phyloP scores from a whole-genome alignment of 2,329 filamentous ascomycete species.

The Zymoseptoria tritici region DNA sequence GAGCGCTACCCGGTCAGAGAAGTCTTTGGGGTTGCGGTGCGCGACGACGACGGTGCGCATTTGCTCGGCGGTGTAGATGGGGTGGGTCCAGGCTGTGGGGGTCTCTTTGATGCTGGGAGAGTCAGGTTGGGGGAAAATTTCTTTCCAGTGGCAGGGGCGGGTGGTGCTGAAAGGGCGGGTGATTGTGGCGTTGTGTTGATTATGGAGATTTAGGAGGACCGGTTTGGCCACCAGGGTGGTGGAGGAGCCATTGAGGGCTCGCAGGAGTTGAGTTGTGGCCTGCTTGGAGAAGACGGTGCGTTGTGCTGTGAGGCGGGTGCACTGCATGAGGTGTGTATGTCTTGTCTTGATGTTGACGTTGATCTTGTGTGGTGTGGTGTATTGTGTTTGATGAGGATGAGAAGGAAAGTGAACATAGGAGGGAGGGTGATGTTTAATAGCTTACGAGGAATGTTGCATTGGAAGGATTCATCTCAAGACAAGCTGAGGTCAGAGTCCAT shows the following conservation, averaged over 20 bases:
- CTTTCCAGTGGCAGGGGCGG: slow-evolving; percentile 24
- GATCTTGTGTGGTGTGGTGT: background rate
- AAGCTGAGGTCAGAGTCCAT: background rate
- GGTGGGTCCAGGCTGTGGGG: slow-evolving; percentile 43
- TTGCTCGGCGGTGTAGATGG: slow-evolving; percentile 64
- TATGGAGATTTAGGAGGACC: slow-evolving; percentile 28
- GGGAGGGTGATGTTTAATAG: background rate
- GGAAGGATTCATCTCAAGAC: background rate
- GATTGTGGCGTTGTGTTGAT: slow-evolving; percentile 11
- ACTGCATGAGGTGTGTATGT: slow-evolving; percentile 16
- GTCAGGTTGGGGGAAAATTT: slow-evolving; percentile 43
- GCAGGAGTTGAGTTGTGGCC: slow-evolving; percentile 32
- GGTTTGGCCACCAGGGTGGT: slow-evolving; percentile 25
- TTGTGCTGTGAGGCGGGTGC: slow-evolving; percentile 18
- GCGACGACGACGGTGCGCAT: slow-evolving; percentile 68
- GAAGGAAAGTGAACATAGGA: background rate
- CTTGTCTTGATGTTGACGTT: background rate
- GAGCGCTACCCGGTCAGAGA: slow-evolving; percentile 73
- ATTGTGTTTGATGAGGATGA: background rate
- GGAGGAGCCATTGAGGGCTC: slow-evolving; percentile 29
- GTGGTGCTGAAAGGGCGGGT: slow-evolving; percentile 37
- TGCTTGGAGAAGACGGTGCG: slow-evolving; percentile 30
- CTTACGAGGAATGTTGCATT: background rate
- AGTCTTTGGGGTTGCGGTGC: slow-evolving; percentile 65
- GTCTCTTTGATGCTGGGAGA: slow-evolving; percentile 38